A percentile compares a stretch with the other conserved stretches of the same genome.
These are phyloP conservation scores for Aegilops sharonensis DNA, from an alignment of 176 grass and related monocot species.

Conservation along the genomic window DNA sequence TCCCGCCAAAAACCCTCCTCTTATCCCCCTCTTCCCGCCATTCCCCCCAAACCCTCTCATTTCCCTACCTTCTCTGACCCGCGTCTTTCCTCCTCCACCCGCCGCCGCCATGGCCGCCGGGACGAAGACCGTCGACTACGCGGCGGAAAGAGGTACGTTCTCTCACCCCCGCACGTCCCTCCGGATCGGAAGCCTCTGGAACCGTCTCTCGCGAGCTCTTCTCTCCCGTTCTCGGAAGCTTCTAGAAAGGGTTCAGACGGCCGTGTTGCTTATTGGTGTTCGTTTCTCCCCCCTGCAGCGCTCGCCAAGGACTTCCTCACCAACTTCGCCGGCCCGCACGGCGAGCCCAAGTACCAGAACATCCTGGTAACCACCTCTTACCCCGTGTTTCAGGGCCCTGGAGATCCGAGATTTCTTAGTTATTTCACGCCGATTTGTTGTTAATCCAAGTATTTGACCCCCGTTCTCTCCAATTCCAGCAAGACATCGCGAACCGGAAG, in stretches of 20 bases:
- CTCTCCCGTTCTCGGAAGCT: not conserved
- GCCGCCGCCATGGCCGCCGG: slow-evolving; percentile 16
- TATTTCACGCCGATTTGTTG: not conserved
- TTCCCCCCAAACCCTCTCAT: not conserved
- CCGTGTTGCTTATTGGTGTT: not conserved
- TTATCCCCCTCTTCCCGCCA: slow-evolving; percentile 28
- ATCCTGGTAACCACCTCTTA: slow-evolving; percentile 55
- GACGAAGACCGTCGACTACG: slow-evolving; percentile 66
- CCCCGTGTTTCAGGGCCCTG: not conserved
- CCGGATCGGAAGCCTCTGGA: not conserved
- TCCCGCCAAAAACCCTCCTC: slow-evolving; percentile 46
- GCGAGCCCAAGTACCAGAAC: slow-evolving; percentile 86
- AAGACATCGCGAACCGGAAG: slow-evolving; percentile 94
- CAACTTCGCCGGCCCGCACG: slow-evolving; percentile 61
- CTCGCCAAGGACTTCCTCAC: slow-evolving; percentile 89
- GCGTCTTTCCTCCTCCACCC: not conserved
- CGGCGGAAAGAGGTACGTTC: slow-evolving; percentile 65
- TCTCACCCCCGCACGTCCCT: not conserved
- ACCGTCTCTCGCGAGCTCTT: not conserved
- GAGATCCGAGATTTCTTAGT: not conserved
- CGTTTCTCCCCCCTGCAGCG: slow-evolving; percentile 39
- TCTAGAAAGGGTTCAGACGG: not conserved
- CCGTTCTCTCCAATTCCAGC: slow-evolving; percentile 37
- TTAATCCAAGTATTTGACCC: not conserved
- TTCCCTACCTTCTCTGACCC: too few species aligned